A percentile compares a stretch with the other conserved stretches of the same genome.
These are phyloP conservation scores for Sporothrix variecibatus DNA, from an alignment of 2,329 filamentous ascomycete genomes.

Conservation along the genomic window DNA sequence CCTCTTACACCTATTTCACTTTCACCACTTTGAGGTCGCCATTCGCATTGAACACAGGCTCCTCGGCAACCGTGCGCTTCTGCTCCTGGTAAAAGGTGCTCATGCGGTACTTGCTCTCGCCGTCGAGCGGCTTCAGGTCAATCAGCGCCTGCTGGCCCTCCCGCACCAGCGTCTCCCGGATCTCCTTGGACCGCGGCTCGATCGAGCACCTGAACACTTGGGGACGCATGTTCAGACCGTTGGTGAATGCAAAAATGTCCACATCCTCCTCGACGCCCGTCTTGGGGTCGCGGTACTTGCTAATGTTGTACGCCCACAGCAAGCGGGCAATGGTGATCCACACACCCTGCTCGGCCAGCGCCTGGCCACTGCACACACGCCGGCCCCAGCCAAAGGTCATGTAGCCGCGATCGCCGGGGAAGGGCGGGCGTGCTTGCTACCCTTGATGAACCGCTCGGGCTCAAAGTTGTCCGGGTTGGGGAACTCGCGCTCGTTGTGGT, in stretches of 20 bases:
- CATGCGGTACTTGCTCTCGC: constrained; percentile 60
- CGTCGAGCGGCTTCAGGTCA: constrained; percentile 54
- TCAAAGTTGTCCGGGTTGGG: constrained; percentile 50
- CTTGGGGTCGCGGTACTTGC: constrained; percentile 40
- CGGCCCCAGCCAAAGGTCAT: constrained; percentile 61
- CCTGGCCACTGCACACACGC: constrained; percentile 55
- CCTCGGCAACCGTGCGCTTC: constrained; percentile 33
- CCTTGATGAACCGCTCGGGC: constrained; percentile 45
- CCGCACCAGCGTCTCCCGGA: constrained; percentile 51
- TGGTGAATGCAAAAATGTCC: constrained; percentile 56
- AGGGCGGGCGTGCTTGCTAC: constrained; percentile 44
- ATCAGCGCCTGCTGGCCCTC: constrained; percentile 55
- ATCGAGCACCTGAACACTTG: constrained; percentile 57
- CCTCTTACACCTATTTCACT: constrained; percentile 28
- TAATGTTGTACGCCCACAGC: constrained; percentile 59
- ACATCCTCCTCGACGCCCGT: constrained; percentile 48
- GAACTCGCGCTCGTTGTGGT: constrained; percentile 50
- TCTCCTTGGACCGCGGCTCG: constrained; percentile 50
- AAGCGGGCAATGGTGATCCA: constrained; percentile 60
- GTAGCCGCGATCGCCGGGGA: constrained; percentile 52
- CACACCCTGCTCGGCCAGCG: constrained; percentile 60
- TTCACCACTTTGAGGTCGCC: constrained; percentile 35
- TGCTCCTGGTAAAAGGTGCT: constrained; percentile 50
- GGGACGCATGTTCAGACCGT: constrained; percentile 61
- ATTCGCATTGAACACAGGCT: constrained; percentile 36